A percentile compares a stretch with the other conserved stretches of the same genome.
Conservation (phyloP, 2,329 filamentous ascomycete species). For the Penicillium frequentans region DNA sequence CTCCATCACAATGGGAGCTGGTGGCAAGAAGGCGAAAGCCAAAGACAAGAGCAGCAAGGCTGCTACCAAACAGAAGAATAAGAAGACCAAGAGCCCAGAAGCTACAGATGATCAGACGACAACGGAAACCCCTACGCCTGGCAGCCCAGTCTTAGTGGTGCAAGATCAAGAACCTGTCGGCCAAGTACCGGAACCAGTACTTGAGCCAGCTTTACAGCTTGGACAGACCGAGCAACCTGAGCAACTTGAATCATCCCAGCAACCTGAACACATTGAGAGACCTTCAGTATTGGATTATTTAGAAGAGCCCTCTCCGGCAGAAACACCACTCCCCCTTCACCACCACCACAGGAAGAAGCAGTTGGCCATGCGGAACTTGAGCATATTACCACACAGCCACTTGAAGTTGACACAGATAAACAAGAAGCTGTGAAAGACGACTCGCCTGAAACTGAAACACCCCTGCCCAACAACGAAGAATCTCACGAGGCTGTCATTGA, state of each 20-base stretch:
- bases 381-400: background rate
- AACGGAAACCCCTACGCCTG: constrained; percentile 24
- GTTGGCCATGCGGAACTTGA: background rate
- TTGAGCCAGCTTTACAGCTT: constrained; percentile 2
- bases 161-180: constrained; percentile 21
- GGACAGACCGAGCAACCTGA: constrained; percentile 2
- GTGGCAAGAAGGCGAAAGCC: constrained; percentile 33
- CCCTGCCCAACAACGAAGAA: constrained; percentile 11
- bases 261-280: background rate
- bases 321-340: background rate
- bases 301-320: background rate
- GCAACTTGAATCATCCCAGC: constrained; percentile 1
- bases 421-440: constrained; percentile 20
- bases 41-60: constrained; percentile 30
- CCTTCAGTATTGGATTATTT: background rate
- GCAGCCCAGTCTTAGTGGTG: constrained; percentile 14
- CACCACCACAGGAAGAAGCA: background rate
- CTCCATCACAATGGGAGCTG: constrained; percentile 27
- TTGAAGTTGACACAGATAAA: constrained; percentile 14
- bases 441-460: constrained; percentile 11
- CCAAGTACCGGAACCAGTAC: constrained; percentile 9
- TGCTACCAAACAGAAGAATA: constrained; percentile 32
- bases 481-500: background rate
- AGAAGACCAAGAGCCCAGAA: constrained; percentile 35
- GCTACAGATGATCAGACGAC: constrained; percentile 26